Percentiles rank a stretch among this genome's conserved stretches.
Evolutionary conservation across 352 stramenopile species (phyloP).

Genomic region (Phytophthora parvispora): DNA sequence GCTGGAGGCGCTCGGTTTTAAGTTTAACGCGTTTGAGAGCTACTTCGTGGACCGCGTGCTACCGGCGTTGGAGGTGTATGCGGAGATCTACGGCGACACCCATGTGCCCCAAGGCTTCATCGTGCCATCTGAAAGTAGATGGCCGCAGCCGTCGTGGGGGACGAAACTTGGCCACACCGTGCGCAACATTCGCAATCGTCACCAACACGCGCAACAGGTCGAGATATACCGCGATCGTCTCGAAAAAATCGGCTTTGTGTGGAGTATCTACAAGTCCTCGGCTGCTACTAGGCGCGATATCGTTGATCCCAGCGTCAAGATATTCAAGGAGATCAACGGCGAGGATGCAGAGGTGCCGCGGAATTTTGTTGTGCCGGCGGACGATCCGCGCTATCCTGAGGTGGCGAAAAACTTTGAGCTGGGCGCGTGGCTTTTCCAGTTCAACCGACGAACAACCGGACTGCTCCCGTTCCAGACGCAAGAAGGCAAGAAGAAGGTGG

Average conservation of each 20-base stretch:
- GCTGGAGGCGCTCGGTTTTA: constrained; percentile 72
- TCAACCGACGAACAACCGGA: constrained; percentile 45
- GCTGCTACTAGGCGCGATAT: constrained; percentile 62
- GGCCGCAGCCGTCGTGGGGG: constrained; percentile 85
- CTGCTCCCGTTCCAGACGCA: constrained; percentile 55
- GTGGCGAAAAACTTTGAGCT: constrained; percentile 88
- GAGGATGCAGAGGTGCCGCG: constrained; percentile 67
- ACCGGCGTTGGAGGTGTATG: constrained; percentile 88
- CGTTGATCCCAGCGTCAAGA: constrained; percentile 59
- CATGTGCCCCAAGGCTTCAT: constrained; percentile 93
- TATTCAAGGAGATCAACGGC: constrained; percentile 90
- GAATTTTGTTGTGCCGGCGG: constrained; percentile 79
- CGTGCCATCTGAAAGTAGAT: constrained; percentile 82
- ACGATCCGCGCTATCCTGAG: constrained; percentile 87
- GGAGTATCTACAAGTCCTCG: constrained; percentile 78
- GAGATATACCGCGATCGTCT: constrained; percentile 82
- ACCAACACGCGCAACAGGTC: constrained; percentile 92
- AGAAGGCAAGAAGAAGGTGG: constrained; percentile 40
- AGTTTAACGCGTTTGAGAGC: constrained; percentile 74
- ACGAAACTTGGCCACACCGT: constrained; percentile 92
- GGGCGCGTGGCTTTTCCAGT: constrained; percentile 88
- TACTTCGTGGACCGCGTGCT: constrained; percentile 66
- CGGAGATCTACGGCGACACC: constrained; percentile 86
- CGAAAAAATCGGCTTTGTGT: constrained; percentile 93
- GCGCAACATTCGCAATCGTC: constrained; percentile 89